These are phyloP conservation scores for Apiospora sp. DNA, from an alignment of 2,329 filamentous ascomycete species.

Conservation along the genomic window DNA sequence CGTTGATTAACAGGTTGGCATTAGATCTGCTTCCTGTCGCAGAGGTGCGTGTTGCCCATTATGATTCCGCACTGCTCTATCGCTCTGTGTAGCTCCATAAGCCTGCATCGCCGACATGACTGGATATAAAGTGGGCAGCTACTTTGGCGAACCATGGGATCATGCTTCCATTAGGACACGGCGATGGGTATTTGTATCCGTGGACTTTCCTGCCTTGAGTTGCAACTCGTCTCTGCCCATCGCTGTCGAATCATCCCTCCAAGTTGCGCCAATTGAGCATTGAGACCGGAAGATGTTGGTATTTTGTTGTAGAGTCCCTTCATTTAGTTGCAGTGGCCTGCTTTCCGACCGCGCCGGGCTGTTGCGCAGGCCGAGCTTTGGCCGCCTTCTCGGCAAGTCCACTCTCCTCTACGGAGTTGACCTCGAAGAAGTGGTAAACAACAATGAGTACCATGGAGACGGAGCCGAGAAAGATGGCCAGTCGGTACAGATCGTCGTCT, in stretches of 20 bases:
- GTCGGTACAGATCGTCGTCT: constrained; percentile 87
- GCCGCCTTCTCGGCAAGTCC: constrained; percentile 38
- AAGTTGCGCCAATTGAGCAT: background rate
- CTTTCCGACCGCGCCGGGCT: constrained; percentile 37
- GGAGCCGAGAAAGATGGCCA: constrained; percentile 92
- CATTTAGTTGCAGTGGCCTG: constrained; percentile 20
- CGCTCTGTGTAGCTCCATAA: background rate
- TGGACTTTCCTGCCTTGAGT: background rate
- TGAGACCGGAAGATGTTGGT: background rate
- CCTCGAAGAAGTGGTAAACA: constrained; percentile 93
- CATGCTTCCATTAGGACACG: background rate
- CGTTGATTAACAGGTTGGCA: background rate
- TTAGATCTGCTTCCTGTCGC: constrained; percentile 4
- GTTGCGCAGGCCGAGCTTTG: constrained; percentile 39
- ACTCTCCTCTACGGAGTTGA: constrained; percentile 71
- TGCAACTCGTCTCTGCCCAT: background rate
- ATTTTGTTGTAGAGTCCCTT: background rate
- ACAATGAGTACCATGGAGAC: constrained; percentile 92
- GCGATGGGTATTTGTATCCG: background rate
- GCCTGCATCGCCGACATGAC: background rate
- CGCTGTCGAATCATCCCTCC: background rate
- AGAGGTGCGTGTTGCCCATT: background rate
- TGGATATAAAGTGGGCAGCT: background rate
- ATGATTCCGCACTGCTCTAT: background rate
- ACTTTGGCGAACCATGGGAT: background rate